These are phyloP conservation scores for Alisma plantagoaquatica DNA, from an alignment of 106 monocot genomes.

Conservation along the genomic window DNA sequence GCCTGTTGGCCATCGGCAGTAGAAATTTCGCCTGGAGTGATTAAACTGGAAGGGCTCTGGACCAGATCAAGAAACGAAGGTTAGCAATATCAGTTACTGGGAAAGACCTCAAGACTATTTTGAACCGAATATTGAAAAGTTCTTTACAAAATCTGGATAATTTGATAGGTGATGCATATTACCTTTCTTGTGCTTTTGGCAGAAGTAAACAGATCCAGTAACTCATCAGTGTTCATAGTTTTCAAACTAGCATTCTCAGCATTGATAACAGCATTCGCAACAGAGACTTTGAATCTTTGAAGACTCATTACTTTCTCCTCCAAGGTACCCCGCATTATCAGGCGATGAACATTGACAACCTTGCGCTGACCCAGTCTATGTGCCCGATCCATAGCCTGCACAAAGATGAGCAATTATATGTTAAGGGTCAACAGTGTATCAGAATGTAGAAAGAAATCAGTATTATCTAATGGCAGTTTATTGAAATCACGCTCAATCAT, in stretches of 20 bases:
- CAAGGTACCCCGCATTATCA: constrained; percentile 94
- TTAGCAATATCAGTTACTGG: not conserved
- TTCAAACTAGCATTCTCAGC: constrained; percentile 88
- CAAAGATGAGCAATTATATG: too few relatives aligned
- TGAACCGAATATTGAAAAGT: not conserved
- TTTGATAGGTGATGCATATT: constrained; percentile 2
- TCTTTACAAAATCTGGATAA: too few relatives aligned
- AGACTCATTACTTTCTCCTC: constrained; percentile 99
- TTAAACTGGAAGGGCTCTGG: constrained; percentile 31
- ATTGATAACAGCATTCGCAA: constrained; percentile 85
- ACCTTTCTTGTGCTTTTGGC: constrained; percentile 45
- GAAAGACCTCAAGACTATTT: not conserved
- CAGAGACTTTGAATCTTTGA: constrained; percentile 81
- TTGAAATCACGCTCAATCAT: too few relatives aligned
- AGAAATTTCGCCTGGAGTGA: constrained; percentile 11
- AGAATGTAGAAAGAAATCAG: too few relatives aligned
- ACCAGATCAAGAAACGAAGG: not conserved
- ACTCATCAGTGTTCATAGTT: constrained; percentile 95
- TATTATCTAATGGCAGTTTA: too few relatives aligned
- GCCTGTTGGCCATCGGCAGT: constrained; percentile 25
- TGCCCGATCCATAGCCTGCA: constrained; percentile 95
- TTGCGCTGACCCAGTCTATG: constrained; percentile 90
- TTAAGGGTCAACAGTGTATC: too few relatives aligned
- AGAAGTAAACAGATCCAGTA: constrained; percentile 84
- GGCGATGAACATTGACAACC: constrained; percentile 92